Base-by-base conservation (phyloP, 164 flowering plant genomes). In the Vitis amurensis region DNA sequence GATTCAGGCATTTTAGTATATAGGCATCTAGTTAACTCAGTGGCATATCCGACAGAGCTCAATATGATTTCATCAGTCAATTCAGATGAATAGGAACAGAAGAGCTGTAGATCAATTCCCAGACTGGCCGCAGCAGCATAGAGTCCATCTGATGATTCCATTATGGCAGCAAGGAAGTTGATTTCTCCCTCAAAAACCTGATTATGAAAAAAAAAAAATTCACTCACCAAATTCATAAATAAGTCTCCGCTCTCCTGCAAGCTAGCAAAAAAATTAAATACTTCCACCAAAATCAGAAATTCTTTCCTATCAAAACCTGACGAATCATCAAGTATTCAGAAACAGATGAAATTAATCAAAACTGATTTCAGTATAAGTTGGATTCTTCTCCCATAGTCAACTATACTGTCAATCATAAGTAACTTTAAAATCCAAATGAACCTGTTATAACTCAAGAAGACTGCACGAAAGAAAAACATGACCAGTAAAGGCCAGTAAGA, bases 101-200 rank as follows among this genome's bases (percentile, higher is more conserved):
- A 90, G 29, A 96, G 74, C 82, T 96, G 99, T 52, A 96, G 70
- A 74, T 86, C 82, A 62, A 92, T 78, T 67, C 93, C 97, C 77
- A 91, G 74, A 78, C 91, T 89, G 51, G 97, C 89, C 57, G 97
- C 97, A 48, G 97, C 97, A 63, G 97, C 98, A 81, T 90, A 91
- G 4, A 96, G 89, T 76, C 78, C 97, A 84, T 90, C 94, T 70
- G 98, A 91, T 75, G 83, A 89, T 78, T 96, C 99, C 95, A 92
- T 90, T 61, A 91, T 77, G 37, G 85, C 74, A 59, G 82, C 71
- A 61, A 91, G 84, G 74, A 85, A 96, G 74, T 70, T 77, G 69
- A 70, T 61, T 58, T 90, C 97, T 59, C 98, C 98, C 82, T 96
- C 99, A 74, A 96, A 96, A 27, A 93, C 82, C 99, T 95, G 86